A percentile compares a stretch with the other conserved stretches of the same genome.
phyloP scores from a whole-genome alignment of 768 basidiomycete species.

The Tylopilus rubrobrunneus region DNA sequence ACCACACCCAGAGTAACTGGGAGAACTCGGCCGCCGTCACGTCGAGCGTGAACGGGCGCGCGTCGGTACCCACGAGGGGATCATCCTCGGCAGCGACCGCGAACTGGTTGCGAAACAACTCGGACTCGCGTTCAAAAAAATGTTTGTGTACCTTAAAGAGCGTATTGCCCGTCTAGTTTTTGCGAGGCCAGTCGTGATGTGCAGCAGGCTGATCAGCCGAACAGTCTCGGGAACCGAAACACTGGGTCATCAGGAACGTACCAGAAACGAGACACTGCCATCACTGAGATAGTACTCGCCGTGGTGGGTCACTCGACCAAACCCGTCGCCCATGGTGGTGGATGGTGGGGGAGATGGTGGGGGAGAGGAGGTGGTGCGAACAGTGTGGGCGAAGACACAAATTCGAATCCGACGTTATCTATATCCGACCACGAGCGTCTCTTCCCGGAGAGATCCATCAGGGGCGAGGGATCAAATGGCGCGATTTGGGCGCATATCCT shows the following conservation, averaged over 20 bases:
- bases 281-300: conserved; percentile 11
- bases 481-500: neutral
- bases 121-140: conserved; percentile 58
- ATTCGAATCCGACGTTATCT: conserved; percentile 15
- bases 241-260: conserved; percentile 4
- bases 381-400: neutral
- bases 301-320: conserved; percentile 6
- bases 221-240: neutral
- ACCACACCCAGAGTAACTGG: conserved; percentile 55
- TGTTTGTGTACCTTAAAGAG: conserved; percentile 53
- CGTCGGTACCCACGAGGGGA: conserved; percentile 34
- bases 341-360: neutral
- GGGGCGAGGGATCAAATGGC: conserved; percentile 2
- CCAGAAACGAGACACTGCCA: conserved; percentile 13
- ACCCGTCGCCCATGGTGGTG: conserved; percentile 12
- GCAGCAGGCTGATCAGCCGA: conserved; percentile 3
- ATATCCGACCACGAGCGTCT: conserved; percentile 11
- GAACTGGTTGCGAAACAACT: conserved; percentile 37
- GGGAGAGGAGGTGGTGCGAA: neutral
- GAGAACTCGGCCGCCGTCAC: conserved; percentile 43
- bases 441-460: conserved; percentile 18
- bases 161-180: conserved; percentile 43
- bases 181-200: neutral
- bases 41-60: conserved; percentile 41
- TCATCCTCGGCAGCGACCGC: conserved; percentile 26